Conservation (phyloP, 2,329 filamentous ascomycete genomes). For the Fusarium piperis region DNA sequence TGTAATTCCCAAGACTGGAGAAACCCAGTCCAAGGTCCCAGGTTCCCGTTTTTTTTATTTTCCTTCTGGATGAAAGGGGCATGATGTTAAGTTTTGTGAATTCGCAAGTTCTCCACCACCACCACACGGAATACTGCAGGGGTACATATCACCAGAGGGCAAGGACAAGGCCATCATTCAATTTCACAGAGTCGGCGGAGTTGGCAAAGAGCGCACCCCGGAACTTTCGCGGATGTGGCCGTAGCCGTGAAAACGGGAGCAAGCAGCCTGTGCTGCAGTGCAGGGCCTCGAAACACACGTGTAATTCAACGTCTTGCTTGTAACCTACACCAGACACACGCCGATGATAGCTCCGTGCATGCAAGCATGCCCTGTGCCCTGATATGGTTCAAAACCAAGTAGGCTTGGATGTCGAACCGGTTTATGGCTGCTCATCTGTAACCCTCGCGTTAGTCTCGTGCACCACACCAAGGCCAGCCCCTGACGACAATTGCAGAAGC, state of each 20-base stretch:
- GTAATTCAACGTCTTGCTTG: slow-evolving; percentile 15
- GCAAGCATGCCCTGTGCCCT: slow-evolving; percentile 16
- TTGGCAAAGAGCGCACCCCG: slow-evolving; percentile 14
- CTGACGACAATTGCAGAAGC: not conserved
- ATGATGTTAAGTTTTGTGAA: not conserved
- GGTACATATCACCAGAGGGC: not conserved
- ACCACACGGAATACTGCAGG: not conserved
- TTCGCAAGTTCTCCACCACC: slow-evolving; percentile 5
- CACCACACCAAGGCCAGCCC: slow-evolving; percentile 9
- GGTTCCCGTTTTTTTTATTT: not conserved
- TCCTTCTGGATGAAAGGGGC: not conserved
- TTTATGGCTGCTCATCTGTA: slow-evolving; percentile 7
- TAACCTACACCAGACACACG: slow-evolving; percentile 4
- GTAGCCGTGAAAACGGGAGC: slow-evolving; percentile 21
- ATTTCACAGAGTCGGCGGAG: slow-evolving; percentile 10
- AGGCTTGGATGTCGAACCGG: not conserved
- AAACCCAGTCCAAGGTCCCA: not conserved
- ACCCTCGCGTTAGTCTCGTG: slow-evolving; percentile 13
- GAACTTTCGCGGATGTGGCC: slow-evolving; percentile 15
- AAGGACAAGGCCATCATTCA: slow-evolving; percentile 24
- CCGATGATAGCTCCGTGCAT: slow-evolving; percentile 1
- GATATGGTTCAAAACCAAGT: slow-evolving; percentile 2
- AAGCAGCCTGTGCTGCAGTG: slow-evolving; percentile 14
- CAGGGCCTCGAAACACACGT: slow-evolving; percentile 25
- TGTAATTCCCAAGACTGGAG: not conserved